phyloP scores from a whole-genome alignment of 2,329 filamentous ascomycete genomes.

The Pseudogymnoascus sp. region DNA sequence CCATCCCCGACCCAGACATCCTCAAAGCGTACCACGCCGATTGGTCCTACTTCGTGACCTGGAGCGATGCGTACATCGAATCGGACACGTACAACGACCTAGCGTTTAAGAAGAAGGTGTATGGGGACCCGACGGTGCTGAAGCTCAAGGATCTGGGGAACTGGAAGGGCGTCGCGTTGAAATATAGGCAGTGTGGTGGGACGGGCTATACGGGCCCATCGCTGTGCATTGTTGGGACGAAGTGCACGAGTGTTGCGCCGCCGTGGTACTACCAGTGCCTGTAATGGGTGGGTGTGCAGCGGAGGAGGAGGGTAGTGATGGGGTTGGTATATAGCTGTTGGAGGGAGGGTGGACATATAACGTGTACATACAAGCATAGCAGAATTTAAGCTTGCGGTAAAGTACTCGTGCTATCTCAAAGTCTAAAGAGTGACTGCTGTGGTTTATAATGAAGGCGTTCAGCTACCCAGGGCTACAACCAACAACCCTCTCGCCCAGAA shows the following conservation, averaged over 20 bases:
- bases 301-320: background rate
- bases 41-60: slow-evolving; percentile 41
- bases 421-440: background rate
- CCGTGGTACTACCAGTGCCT: background rate
- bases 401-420: background rate
- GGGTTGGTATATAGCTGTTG: background rate
- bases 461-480: too few species aligned
- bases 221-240: background rate
- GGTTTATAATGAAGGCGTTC: too few species aligned
- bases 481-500: too few species aligned
- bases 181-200: background rate
- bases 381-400: background rate
- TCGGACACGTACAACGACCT: slow-evolving; percentile 35
- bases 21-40: slow-evolving; percentile 36
- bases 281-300: background rate
- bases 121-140: slow-evolving; percentile 22
- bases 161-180: slow-evolving; percentile 20
- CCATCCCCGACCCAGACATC: slow-evolving; percentile 32
- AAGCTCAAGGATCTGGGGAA: slow-evolving; percentile 23
- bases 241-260: background rate
- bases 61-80: slow-evolving; percentile 37
- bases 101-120: slow-evolving; percentile 33
- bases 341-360: background rate
- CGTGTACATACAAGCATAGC: background rate
- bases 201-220: background rate